Base-by-base conservation (phyloP, 495 filamentous ascomycete species). In the Hypoxylon fuscum region DNA sequence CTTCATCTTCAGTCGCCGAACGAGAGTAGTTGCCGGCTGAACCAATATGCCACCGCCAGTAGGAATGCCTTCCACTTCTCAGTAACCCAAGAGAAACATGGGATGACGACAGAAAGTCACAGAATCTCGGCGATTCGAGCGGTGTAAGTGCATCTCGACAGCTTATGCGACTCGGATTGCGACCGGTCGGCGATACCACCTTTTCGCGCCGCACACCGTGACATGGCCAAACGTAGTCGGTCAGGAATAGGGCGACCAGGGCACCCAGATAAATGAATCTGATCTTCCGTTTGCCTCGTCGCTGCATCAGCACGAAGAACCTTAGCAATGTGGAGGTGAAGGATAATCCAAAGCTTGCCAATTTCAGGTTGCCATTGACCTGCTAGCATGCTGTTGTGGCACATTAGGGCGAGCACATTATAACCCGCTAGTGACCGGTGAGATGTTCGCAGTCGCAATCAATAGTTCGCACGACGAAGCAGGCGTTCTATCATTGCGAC, bases 201-300 rank as follows among this genome's bases (percentile, higher is more conserved):
- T 41, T 56, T 21, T 31, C 47, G 18, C 50, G 18, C 45, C 45
- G 32, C 52, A 40, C 55, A 43, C 45, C 44, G 55, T 50, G 31
- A 15, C 42, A 43, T 45, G 15, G 35, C 15, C 27, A 37, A 48
- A 60, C 40, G 44, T 55, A 55, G 47, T 60, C 43, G 62, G 44
- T 47, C 35, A 38, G 44, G 12, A 29, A 17, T 23, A 40, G 47
- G 29, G 44, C 37, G 40, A 46, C 11, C 18, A 48, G 18, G 45
- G 62, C 49, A 57, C 40, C 44, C 17, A 25, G 52, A 32, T 21
- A n/a, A 20, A 22, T 20, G 20, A 20, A 50, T 41, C 5, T 9
- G 62, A 61, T 60, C 51, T 41, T 45, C 40, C 5, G 57, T 57
- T 61, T 66, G 57, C 45, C 45, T 49, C 11, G 35, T 34, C 56